Conservation (phyloP, 805 yeast genomes). For the Sugiyamaella smithiae region DNA sequence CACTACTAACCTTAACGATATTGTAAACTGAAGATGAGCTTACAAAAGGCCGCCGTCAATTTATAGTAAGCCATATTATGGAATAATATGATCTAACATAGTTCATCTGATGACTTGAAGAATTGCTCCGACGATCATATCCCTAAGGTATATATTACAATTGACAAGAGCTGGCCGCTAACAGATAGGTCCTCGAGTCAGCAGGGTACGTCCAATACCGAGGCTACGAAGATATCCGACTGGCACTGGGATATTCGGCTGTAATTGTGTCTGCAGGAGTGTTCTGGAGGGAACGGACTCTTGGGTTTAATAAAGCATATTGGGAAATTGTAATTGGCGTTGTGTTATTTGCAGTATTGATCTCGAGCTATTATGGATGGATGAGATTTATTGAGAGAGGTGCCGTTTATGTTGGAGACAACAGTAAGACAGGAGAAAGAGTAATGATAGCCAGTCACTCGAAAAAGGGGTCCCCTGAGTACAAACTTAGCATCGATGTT, state of each 20-base stretch:
- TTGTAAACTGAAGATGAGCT: too few relatives aligned
- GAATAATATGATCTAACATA: slow-evolving; percentile 14
- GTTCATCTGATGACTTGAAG: slow-evolving; percentile 32
- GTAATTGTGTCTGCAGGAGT: slow-evolving; percentile 32
- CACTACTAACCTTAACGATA: too few relatives aligned
- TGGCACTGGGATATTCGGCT: slow-evolving; percentile 31
- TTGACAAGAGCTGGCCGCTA: not conserved
- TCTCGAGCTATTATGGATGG: slow-evolving; percentile 28
- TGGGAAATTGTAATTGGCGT: slow-evolving; percentile 30
- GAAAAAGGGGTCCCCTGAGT: slow-evolving; percentile 20
- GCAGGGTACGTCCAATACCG: slow-evolving; percentile 31
- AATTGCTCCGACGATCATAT: slow-evolving; percentile 32
- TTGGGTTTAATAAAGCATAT: slow-evolving; percentile 33
- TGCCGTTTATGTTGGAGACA: slow-evolving; percentile 30
- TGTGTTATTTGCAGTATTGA: slow-evolving; percentile 28
- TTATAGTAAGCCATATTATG: slow-evolving; percentile 21
- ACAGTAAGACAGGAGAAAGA: slow-evolving; percentile 10
- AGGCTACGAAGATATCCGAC: slow-evolving; percentile 27
- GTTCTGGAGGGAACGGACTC: slow-evolving; percentile 28
- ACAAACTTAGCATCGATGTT: slow-evolving; percentile 20
- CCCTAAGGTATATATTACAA: slow-evolving; percentile 22
- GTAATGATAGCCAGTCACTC: not conserved
- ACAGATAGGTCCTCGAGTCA: too few relatives aligned
- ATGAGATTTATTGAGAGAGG: slow-evolving; percentile 27
- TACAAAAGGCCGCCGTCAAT: slow-evolving; percentile 18